Conservation (phyloP, 1,284 basidiomycete species). For the Microbotryomycetes sp. region DNA sequence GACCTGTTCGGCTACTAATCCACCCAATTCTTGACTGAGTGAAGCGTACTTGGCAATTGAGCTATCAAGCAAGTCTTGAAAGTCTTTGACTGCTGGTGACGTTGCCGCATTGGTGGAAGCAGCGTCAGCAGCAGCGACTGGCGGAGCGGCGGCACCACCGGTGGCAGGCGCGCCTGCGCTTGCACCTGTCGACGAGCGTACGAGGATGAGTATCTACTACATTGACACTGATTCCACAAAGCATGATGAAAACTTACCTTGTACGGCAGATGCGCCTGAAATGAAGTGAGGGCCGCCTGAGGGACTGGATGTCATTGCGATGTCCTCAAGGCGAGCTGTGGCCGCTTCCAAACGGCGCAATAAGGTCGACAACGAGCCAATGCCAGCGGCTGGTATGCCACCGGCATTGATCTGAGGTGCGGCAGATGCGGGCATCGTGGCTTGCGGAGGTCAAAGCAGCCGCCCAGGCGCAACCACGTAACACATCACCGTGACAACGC, state of each 20-base stretch:
- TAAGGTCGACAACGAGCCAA: conserved; percentile 23
- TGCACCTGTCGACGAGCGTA: conserved; percentile 34
- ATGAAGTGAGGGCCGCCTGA: conserved; percentile 27
- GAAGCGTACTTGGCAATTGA: conserved; percentile 67
- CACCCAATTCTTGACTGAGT: conserved; percentile 67
- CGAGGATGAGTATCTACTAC: no score
- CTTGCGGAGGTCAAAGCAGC: no score
- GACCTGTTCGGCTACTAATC: conserved; percentile 69
- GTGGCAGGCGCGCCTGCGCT: conserved; percentile 39
- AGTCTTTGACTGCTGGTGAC: conserved; percentile 63
- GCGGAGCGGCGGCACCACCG: conserved; percentile 35
- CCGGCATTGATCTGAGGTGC: neutral
- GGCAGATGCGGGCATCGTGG: neutral
- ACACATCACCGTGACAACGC: no score
- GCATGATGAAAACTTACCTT: neutral
- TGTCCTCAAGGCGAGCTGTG: conserved; percentile 88
- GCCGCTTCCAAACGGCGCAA: conserved; percentile 69
- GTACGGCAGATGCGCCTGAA: conserved; percentile 18
- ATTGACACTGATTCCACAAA: no score
- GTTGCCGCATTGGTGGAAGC: conserved; percentile 39
- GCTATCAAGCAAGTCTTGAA: conserved; percentile 61
- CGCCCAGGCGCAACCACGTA: no score
- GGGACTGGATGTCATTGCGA: conserved; percentile 54
- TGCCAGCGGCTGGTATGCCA: conserved; percentile 7
- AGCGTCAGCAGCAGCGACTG: conserved; percentile 43